A percentile compares a stretch with the other conserved stretches of the same genome.
Conservation (phyloP, 73 alveolate species). For the Blepharisma stoltei region DNA sequence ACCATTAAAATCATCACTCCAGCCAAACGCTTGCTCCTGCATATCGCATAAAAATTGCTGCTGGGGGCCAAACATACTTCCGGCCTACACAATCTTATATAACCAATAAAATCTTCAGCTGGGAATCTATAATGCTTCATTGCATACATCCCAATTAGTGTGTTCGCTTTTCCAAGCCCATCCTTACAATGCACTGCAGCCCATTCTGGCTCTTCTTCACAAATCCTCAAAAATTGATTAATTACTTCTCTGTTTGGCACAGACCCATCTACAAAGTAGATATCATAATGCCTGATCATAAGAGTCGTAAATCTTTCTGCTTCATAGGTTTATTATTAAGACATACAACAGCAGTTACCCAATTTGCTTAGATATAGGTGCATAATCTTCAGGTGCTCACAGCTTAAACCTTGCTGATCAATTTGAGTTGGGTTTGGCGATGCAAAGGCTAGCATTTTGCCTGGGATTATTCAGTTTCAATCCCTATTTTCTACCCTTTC, state of each 20-base stretch:
- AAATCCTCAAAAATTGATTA: conserved; percentile 69
- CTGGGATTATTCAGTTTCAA: conserved; percentile 84
- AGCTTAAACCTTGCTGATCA: conserved; percentile 54
- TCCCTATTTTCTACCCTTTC: conserved; percentile 89
- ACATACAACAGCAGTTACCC: conserved; percentile 79
- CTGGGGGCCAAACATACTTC: conserved; percentile 83
- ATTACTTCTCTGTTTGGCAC: conserved; percentile 86
- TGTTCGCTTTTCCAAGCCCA: conserved; percentile 96
- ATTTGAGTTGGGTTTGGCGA: conserved; percentile 52
- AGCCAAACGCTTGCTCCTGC: conserved; percentile 25
- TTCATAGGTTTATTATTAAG: conserved; percentile 77
- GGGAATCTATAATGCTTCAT: conserved; percentile 85
- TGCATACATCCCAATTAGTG: conserved; percentile 80
- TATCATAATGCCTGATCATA: conserved; percentile 81
- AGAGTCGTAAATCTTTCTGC: conserved; percentile 60
- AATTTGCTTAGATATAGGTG: conserved; percentile 80
- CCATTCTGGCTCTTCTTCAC: conserved; percentile 74
- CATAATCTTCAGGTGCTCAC: conserved; percentile 89
- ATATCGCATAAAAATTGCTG: conserved; percentile 50
- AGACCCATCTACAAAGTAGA: conserved; percentile 92
- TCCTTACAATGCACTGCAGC: conserved; percentile 97
- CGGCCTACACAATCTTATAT: conserved; percentile 85
- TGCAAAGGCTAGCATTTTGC: conserved; percentile 66
- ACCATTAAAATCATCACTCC: conserved; percentile 16
- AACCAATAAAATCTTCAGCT: conserved; percentile 81